These are phyloP conservation scores for Lactifluus echinatus DNA, from an alignment of 768 basidiomycete genomes.

Conservation along the genomic window DNA sequence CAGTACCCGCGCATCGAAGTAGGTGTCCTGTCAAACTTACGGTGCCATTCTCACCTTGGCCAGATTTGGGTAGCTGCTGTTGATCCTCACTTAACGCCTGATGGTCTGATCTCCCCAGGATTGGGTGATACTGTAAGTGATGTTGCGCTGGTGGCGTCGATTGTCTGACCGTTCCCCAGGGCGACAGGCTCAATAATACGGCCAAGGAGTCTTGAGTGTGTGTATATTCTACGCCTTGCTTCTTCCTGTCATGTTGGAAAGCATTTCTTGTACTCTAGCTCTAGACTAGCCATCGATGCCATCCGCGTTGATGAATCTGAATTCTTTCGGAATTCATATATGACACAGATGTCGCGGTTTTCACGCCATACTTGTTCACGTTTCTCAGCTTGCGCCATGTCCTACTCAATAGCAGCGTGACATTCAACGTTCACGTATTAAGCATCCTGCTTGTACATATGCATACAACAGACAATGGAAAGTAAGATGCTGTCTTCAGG, in stretches of 20 bases:
- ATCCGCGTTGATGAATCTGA: background rate
- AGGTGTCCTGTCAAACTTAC: constrained; percentile 14
- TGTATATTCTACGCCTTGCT: background rate
- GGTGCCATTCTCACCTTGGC: background rate
- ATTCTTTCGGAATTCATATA: background rate
- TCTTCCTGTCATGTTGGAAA: background rate
- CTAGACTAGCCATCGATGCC: background rate
- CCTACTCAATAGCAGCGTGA: background rate
- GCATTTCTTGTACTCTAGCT: background rate
- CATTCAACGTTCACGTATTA: background rate
- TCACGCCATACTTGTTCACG: background rate
- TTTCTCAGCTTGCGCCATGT: no score
- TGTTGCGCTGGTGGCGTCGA: background rate
- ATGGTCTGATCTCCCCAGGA: constrained; percentile 84
- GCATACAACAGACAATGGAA: background rate
- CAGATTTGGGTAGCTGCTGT: constrained; percentile 86
- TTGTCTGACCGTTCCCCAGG: constrained; percentile 35
- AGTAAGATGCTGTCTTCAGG: background rate
- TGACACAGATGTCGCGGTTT: background rate
- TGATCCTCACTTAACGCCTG: constrained; percentile 58
- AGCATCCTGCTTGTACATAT: background rate
- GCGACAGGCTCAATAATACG: constrained; percentile 81
- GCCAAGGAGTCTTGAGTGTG: constrained; percentile 2
- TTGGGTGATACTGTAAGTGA: constrained; percentile 77
- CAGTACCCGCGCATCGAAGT: constrained; percentile 81